A percentile compares a stretch with the other conserved stretches of the same genome.
Evolutionary conservation across 345 rosid genomes (phyloP).

Genomic region (Moringa oleifera): DNA sequence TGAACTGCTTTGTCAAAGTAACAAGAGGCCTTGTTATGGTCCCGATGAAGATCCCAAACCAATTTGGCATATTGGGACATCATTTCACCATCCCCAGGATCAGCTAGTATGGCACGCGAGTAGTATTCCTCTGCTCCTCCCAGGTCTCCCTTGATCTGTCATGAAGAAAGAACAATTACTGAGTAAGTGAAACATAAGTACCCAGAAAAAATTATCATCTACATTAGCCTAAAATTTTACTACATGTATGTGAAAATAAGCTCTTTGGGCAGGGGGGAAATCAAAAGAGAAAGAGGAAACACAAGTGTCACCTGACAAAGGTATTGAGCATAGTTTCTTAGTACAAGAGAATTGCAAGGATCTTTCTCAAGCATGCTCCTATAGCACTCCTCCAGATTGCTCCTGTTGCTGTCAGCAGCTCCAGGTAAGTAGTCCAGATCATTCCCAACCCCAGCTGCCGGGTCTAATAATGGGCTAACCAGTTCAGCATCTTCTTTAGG

Average conservation of each 20-base stretch:
- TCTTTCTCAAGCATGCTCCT: background rate
- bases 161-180: background rate
- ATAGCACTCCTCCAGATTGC: background rate
- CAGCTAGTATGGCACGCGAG: slow-evolving; percentile 35
- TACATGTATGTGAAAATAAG: background rate
- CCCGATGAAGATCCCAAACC: slow-evolving; percentile 56
- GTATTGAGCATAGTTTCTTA: background rate
- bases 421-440: background rate
- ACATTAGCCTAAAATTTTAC: too few relatives aligned
- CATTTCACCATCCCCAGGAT: slow-evolving; percentile 58
- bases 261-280: background rate
- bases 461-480: slow-evolving; percentile 3
- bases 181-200: slow-evolving; percentile 1
- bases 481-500: slow-evolving; percentile 6
- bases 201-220: background rate
- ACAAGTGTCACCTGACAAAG: background rate
- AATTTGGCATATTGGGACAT: slow-evolving; percentile 58
- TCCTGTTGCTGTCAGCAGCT: background rate
- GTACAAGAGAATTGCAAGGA: background rate
- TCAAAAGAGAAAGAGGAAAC: background rate
- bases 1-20: slow-evolving; percentile 58
- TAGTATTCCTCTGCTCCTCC: slow-evolving; percentile 37
- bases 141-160: slow-evolving; percentile 46
- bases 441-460: background rate
- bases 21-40: slow-evolving; percentile 50